These are phyloP conservation scores for Nepenthes alata DNA, from an alignment of 179 eudicot species.

Conservation along the genomic window DNA sequence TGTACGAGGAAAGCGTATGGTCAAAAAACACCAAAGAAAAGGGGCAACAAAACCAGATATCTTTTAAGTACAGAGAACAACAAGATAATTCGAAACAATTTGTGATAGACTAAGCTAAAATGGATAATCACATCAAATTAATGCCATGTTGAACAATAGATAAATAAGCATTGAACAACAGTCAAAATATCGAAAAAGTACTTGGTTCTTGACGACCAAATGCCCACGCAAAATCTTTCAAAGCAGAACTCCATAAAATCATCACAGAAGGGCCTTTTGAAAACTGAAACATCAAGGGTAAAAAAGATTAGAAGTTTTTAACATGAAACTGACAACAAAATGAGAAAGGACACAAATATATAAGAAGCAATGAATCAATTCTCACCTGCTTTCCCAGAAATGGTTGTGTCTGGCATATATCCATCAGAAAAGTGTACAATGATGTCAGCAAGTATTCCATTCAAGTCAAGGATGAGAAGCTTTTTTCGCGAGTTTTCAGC, in stretches of 20 bases:
- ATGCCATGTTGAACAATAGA: background rate
- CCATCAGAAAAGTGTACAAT: constrained; percentile 15
- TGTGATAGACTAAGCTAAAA: background rate
- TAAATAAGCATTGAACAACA: background rate
- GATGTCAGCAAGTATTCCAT: constrained; percentile 68
- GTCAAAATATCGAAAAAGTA: constrained; percentile 12
- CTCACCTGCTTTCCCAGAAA: constrained; percentile 52
- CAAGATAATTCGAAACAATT: background rate
- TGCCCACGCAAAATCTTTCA: constrained; percentile 49
- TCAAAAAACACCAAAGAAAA: too few species aligned
- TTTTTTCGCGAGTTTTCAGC: constrained; percentile 20
- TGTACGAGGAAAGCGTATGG: too few species aligned
- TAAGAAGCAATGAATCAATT: constrained; percentile 1
- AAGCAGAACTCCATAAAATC: constrained; percentile 70
- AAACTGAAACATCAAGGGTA: constrained; percentile 38
- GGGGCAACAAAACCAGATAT: too few species aligned
- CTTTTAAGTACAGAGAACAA: background rate
- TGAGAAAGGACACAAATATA: background rate
- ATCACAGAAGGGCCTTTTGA: constrained; percentile 65
- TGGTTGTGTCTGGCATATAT: constrained; percentile 26
- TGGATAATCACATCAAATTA: background rate
- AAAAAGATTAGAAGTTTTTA: constrained; percentile 8
- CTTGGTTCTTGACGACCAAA: constrained; percentile 71
- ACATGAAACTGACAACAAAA: background rate
- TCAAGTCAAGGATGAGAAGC: constrained; percentile 78